These are phyloP conservation scores for Yarrowia yakushimensis DNA, from an alignment of 805 yeast species.

Conservation along the genomic window DNA sequence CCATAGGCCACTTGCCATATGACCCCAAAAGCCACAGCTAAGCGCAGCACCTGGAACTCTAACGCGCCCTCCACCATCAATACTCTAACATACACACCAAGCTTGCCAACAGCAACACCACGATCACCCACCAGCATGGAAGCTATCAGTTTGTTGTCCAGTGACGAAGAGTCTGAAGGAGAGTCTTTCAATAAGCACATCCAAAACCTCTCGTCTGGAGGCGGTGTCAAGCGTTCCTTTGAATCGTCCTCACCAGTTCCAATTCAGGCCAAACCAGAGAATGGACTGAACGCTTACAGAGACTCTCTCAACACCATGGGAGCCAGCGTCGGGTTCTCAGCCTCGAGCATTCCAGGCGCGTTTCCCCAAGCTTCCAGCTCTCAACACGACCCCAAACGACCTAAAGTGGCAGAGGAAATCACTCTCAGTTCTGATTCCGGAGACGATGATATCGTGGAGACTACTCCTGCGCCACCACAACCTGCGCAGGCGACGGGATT, in stretches of 20 bases:
- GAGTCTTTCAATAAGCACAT: not conserved
- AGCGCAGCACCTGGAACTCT: not conserved
- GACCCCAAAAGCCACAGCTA: not conserved
- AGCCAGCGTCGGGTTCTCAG: not conserved
- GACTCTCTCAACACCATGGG: not conserved
- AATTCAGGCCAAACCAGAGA: not conserved
- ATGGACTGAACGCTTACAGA: not conserved
- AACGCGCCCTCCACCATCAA: not conserved
- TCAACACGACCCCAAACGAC: not conserved
- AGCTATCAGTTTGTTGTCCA: slow-evolving; percentile 18
- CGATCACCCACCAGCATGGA: not conserved
- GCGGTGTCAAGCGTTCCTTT: not conserved
- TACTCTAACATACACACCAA: not conserved
- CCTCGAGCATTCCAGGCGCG: not conserved
- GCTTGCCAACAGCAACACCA: not conserved
- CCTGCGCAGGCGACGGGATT: not conserved
- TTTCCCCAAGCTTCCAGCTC: not conserved
- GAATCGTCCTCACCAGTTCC: not conserved
- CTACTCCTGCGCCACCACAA: not conserved
- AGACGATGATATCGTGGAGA: not conserved
- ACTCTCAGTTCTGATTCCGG: not conserved
- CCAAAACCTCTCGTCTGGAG: not conserved
- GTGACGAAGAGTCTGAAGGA: slow-evolving; percentile 12
- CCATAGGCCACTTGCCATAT: not conserved
- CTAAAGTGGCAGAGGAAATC: not conserved